Evolutionary conservation across 1,284 basidiomycete species (phyloP).

Genomic region (Puccinia polysora): DNA sequence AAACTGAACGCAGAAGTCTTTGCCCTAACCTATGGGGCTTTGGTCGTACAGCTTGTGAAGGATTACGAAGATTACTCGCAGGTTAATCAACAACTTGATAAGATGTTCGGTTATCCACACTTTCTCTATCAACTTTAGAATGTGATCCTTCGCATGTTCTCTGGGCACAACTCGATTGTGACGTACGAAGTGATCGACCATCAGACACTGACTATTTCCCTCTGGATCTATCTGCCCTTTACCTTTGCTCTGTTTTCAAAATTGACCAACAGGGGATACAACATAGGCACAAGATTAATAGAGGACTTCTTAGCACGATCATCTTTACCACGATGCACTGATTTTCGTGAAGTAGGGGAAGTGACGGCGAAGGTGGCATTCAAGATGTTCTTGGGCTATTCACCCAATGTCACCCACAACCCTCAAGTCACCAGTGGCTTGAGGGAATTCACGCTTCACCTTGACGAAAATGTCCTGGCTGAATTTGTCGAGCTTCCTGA

Average conservation of each 20-base stretch:
- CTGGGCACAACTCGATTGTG: too few species aligned
- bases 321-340: slow-evolving; percentile 72
- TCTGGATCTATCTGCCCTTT: too few species aligned
- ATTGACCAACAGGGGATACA: slow-evolving; percentile 94
- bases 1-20: slow-evolving; percentile 84
- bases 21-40: slow-evolving; percentile 90
- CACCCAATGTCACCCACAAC: slow-evolving; percentile 71
- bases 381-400: slow-evolving; percentile 93
- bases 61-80: slow-evolving; percentile 97
- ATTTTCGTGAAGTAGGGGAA: slow-evolving; percentile 89
- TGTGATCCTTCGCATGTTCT: too few species aligned
- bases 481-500: slow-evolving; percentile 97
- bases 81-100: slow-evolving; percentile 64
- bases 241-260: too few species aligned
- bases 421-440: slow-evolving; percentile 51
- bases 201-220: too few species aligned
- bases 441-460: slow-evolving; percentile 68
- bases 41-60: slow-evolving; percentile 96
- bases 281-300: slow-evolving; percentile 91
- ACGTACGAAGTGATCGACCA: too few species aligned
- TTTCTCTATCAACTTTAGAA: background rate
- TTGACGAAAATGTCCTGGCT: slow-evolving; percentile 93
- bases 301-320: slow-evolving; percentile 96
- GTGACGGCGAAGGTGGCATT: slow-evolving; percentile 78
- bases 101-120: slow-evolving; percentile 57